Conservation (phyloP, 306 rosid species). For the Astragalus membranaceus region DNA sequence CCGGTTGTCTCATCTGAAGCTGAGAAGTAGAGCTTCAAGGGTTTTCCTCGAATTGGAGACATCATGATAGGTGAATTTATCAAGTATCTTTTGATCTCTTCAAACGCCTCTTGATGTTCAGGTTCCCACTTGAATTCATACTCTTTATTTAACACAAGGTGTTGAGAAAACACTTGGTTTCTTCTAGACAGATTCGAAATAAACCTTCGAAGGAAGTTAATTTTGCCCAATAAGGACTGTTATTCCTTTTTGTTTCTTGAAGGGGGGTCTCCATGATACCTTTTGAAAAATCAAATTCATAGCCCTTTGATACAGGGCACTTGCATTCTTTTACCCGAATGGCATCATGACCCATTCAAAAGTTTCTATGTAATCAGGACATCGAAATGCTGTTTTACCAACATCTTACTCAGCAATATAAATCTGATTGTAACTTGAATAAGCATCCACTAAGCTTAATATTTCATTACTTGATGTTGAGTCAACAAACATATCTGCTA, state of each 20-base stretch:
- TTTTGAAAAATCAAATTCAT: background rate
- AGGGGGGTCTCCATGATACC: background rate
- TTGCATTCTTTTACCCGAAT: background rate
- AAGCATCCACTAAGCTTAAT: background rate
- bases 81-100: background rate
- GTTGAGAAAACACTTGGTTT: background rate
- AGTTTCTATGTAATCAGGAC: background rate
- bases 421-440: background rate
- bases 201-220: background rate
- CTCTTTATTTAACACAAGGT: background rate
- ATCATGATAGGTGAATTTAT: background rate
- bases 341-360: background rate
- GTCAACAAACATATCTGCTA: too few species aligned
- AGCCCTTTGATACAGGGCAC: background rate
- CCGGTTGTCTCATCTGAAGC: background rate
- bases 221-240: background rate
- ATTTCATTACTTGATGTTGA: background rate
- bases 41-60: background rate
- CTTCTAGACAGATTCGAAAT: background rate
- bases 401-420: background rate
- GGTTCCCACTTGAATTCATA: background rate
- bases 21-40: background rate
- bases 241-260: background rate
- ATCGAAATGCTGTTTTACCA: background rate
- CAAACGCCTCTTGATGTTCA: background rate